A percentile compares a stretch with the other conserved stretches of the same genome.
These are phyloP conservation scores for Rhizopus arrhizus DNA, from an alignment of 371 early-diverging fungal species.

Conservation along the genomic window DNA sequence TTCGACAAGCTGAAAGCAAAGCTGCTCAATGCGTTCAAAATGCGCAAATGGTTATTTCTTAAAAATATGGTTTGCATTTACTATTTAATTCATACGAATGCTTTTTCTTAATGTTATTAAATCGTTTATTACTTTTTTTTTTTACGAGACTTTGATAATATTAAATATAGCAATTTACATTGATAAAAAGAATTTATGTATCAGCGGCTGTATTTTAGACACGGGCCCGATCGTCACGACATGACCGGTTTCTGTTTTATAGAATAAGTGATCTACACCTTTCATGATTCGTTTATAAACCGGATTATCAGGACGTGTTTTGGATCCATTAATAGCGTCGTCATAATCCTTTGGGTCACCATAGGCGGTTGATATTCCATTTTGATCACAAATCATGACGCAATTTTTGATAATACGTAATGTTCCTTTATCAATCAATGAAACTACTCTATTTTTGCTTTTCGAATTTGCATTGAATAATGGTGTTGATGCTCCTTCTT, in stretches of 20 bases:
- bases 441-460: background rate
- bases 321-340: slow-evolving; percentile 16
- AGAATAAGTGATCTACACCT: slow-evolving; percentile 13
- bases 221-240: slow-evolving; percentile 19
- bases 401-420: slow-evolving; percentile 10
- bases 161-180: background rate
- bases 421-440: slow-evolving; percentile 8
- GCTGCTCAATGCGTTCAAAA: slow-evolving; percentile 24
- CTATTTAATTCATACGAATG: too few relatives aligned
- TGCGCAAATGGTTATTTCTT: slow-evolving; percentile 4
- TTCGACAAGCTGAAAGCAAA: slow-evolving; percentile 24
- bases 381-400: slow-evolving; percentile 10
- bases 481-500: background rate
- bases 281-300: slow-evolving; percentile 9
- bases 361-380: slow-evolving; percentile 4
- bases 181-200: slow-evolving; percentile 19
- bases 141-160: background rate
- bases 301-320: slow-evolving; percentile 3
- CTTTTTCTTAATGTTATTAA: too few relatives aligned
- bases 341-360: slow-evolving; percentile 27
- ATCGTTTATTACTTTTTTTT: background rate
- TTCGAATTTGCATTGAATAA: background rate
- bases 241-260: slow-evolving; percentile 5
- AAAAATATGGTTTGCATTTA: background rate
- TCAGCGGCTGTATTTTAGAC: slow-evolving; percentile 18